Evolutionary conservation across 2,329 filamentous ascomycete species (phyloP).

Genomic region (Pyrenochaeta sp.): DNA sequence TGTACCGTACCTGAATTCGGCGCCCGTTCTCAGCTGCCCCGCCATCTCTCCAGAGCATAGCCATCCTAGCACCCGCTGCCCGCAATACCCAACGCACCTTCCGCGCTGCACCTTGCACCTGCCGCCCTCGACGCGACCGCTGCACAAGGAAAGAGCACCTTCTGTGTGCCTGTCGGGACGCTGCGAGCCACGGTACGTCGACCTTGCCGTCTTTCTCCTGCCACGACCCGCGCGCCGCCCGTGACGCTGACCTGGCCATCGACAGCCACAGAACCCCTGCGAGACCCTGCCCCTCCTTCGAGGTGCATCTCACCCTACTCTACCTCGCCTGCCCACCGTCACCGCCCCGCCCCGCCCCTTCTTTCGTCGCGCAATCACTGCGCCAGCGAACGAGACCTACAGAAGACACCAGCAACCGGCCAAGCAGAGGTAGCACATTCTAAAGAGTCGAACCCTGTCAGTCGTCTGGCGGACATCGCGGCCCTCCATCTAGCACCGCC

Average conservation of each 20-base stretch:
- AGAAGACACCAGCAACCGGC: no score
- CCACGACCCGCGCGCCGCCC: neutral
- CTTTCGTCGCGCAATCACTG: neutral
- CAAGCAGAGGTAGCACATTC: neutral
- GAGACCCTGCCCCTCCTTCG: neutral
- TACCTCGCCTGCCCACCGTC: neutral
- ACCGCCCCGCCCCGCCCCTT: neutral
- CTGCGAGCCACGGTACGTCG: neutral
- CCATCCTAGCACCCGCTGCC: slow-evolving; percentile 14
- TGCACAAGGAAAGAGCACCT: neutral
- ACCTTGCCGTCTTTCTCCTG: neutral
- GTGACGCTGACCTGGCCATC: neutral
- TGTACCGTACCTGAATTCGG: slow-evolving; percentile 5
- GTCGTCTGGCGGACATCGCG: neutral
- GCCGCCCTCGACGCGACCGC: neutral
- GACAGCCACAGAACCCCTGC: neutral
- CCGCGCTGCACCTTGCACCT: slow-evolving; percentile 9
- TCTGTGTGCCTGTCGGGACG: neutral
- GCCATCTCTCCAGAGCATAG: neutral
- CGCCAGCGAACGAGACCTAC: neutral
- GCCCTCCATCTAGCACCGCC: slow-evolving; percentile 1
- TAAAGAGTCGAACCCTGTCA: neutral
- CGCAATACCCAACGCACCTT: slow-evolving; percentile 11
- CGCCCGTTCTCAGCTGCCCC: neutral
- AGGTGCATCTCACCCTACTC: neutral